phyloP scores from a whole-genome alignment of 2,329 filamentous ascomycete genomes.

The Trichoderma citrinoviride region DNA sequence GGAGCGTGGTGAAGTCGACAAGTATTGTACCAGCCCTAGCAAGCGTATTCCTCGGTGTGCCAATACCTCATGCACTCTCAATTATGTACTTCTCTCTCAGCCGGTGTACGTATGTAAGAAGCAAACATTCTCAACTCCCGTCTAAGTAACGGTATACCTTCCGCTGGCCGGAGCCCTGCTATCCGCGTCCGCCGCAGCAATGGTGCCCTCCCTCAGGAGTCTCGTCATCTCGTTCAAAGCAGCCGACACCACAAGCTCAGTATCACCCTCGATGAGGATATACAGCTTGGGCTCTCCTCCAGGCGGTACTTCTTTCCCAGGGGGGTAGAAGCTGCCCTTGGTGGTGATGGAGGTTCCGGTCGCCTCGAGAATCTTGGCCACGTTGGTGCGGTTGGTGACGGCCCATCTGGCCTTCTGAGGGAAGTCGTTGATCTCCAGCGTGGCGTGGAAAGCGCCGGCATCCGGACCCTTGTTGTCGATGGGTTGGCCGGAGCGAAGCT shows the following conservation, averaged over 20 bases:
- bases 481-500: conserved; percentile 85
- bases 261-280: conserved; percentile 96
- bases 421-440: conserved; percentile 98
- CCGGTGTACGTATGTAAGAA: not conserved
- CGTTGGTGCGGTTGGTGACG: conserved; percentile 96
- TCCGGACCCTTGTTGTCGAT: conserved; percentile 99
- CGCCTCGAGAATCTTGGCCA: conserved; percentile 93
- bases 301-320: conserved; percentile 74
- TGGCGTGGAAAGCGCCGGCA: conserved; percentile 93
- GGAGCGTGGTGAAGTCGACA: not conserved
- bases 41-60: not conserved
- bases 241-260: conserved; percentile 84
- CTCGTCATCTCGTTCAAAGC: conserved; percentile 89
- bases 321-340: conserved; percentile 85
- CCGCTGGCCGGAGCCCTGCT: conserved; percentile 74
- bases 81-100: not conserved
- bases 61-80: not conserved
- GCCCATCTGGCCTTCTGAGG: conserved; percentile 98
- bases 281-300: conserved; percentile 90
- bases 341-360: conserved; percentile 96
- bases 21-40: not conserved
- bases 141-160: conserved; percentile 79
- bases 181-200: conserved; percentile 85
- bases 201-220: conserved; percentile 83
- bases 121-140: too few species aligned